These are phyloP conservation scores for Cladobotryum protrusum DNA, from an alignment of 2,329 filamentous ascomycete species.

Conservation along the genomic window DNA sequence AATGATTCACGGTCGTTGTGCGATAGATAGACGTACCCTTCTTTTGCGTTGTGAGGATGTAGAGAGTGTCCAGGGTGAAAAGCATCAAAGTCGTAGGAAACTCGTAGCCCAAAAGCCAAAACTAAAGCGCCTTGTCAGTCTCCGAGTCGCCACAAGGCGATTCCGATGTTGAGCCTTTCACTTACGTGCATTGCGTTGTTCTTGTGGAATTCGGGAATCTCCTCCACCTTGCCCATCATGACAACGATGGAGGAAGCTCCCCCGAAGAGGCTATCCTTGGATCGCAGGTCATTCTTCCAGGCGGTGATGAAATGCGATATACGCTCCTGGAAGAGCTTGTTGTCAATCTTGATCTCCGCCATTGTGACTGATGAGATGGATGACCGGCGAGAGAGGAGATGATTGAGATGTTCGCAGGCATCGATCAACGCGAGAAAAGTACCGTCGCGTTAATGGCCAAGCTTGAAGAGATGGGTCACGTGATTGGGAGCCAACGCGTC, in stretches of 20 bases:
- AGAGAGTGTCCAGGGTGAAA: constrained; percentile 79
- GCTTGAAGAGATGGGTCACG: constrained; percentile 5
- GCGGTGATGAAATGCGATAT: constrained; percentile 77
- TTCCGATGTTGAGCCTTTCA: constrained; percentile 5
- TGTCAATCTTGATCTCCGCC: constrained; percentile 92
- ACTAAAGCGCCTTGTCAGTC: constrained; percentile 45
- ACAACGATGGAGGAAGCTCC: constrained; percentile 83
- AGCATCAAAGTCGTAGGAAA: constrained; percentile 95
- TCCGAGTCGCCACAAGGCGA: background rate
- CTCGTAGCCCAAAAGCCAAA: constrained; percentile 97
- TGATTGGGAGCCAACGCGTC: constrained; percentile 4
- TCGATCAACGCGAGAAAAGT: constrained; percentile 32
- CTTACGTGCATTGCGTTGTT: constrained; percentile 93
- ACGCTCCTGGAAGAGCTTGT: constrained; percentile 87
- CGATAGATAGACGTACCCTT: constrained; percentile 60
- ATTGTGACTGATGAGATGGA: constrained; percentile 40
- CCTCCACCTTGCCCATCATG: constrained; percentile 92
- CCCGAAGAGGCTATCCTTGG: constrained; percentile 76
- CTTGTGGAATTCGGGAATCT: constrained; percentile 82
- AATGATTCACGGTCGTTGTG: no score
- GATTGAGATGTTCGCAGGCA: constrained; percentile 19
- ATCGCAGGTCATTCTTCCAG: constrained; percentile 95
- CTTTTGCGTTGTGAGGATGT: constrained; percentile 92
- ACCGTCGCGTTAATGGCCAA: constrained; percentile 36
- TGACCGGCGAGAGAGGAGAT: constrained; percentile 18